Percentiles rank a stretch among this genome's conserved stretches.
Evolutionary conservation across 2,329 filamentous ascomycete genomes (phyloP).

Genomic region (Exophiala phaeomuriformis): DNA sequence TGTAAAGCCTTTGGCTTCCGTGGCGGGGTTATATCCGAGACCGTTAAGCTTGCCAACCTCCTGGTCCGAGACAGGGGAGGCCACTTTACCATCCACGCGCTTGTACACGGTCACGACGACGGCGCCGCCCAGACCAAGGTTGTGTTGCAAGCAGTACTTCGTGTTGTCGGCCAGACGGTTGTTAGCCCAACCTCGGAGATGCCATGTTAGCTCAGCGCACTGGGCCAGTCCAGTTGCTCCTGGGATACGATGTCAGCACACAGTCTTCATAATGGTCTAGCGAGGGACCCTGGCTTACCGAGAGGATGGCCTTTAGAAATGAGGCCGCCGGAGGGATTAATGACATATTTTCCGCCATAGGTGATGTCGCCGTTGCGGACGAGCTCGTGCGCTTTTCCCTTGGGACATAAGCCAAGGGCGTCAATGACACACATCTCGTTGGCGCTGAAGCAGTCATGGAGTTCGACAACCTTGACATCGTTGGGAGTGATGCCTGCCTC

Average conservation of each 20-base stretch:
- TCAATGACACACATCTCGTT: conserved; percentile 92
- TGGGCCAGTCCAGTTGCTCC: conserved; percentile 83
- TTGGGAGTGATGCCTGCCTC: conserved; percentile 62
- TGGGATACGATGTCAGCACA: conserved; percentile 8
- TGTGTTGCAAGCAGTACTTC: conserved; percentile 75
- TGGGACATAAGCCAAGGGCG: conserved; percentile 68
- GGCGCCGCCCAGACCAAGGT: conserved; percentile 83
- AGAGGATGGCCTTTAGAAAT: conserved; percentile 96
- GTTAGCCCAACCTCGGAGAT: conserved; percentile 90
- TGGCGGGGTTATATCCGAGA: conserved; percentile 86
- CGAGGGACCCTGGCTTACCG: conserved; percentile 39
- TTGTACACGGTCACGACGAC: conserved; percentile 85
- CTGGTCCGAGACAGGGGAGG: conserved; percentile 53
- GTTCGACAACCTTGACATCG: conserved; percentile 77
- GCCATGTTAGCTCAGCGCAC: conserved; percentile 92
- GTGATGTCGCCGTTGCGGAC: conserved; percentile 84
- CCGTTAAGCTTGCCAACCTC: conserved; percentile 59
- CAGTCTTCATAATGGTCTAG: not conserved
- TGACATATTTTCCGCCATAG: conserved; percentile 71
- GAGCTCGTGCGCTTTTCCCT: conserved; percentile 84
- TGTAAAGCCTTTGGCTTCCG: conserved; percentile 83
- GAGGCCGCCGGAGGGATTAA: conserved; percentile 89
- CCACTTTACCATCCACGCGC: conserved; percentile 66
- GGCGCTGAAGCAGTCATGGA: conserved; percentile 94
- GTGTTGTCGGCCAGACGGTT: conserved; percentile 68